Percentiles rank a stretch among this genome's conserved stretches.
Conservation (phyloP, 352 stramenopile genomes). For the Phytopythium delawarense region DNA sequence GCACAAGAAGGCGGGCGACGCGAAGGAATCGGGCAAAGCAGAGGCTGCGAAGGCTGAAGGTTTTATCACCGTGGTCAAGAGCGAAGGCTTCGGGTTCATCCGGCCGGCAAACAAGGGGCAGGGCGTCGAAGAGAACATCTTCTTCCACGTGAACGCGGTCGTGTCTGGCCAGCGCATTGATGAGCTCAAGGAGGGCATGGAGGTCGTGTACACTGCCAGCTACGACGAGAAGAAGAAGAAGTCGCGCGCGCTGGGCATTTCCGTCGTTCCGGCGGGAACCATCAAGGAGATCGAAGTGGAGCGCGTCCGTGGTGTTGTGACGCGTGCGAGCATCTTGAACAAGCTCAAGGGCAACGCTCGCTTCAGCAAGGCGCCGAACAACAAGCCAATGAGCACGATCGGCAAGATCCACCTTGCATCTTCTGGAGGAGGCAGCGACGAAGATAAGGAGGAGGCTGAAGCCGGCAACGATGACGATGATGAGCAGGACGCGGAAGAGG, state of each 20-base stretch:
- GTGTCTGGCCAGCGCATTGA: conserved; percentile 39
- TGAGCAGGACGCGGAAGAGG: conserved; percentile 15
- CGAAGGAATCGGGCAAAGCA: conserved; percentile 11
- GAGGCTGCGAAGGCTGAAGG: conserved; percentile 35
- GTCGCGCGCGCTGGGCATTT: conserved; percentile 40
- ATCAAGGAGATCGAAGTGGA: conserved; percentile 41
- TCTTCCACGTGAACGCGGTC: conserved; percentile 81
- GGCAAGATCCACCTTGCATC: conserved; percentile 44
- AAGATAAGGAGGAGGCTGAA: conserved; percentile 6
- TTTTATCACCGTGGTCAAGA: conserved; percentile 59
- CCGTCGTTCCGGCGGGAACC: conserved; percentile 50
- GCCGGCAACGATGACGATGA: conserved; percentile 14
- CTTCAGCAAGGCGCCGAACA: conserved; percentile 32
- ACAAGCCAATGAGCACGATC: conserved; percentile 38
- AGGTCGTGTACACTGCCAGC: conserved; percentile 56
- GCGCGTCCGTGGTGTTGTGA: conserved; percentile 46
- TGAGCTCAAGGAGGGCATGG: conserved; percentile 66
- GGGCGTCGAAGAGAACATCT: conserved; percentile 57
- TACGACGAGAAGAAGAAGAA: conserved; percentile 80
- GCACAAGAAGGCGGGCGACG: conserved; percentile 13
- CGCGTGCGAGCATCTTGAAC: conserved; percentile 56
- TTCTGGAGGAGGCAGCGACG: not conserved
- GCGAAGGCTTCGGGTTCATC: conserved; percentile 78
- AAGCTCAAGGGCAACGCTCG: conserved; percentile 35
- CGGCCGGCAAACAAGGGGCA: conserved; percentile 34